Evolutionary conservation across 805 yeast species (phyloP).

Genomic region (Ogataea thermomethanolica): DNA sequence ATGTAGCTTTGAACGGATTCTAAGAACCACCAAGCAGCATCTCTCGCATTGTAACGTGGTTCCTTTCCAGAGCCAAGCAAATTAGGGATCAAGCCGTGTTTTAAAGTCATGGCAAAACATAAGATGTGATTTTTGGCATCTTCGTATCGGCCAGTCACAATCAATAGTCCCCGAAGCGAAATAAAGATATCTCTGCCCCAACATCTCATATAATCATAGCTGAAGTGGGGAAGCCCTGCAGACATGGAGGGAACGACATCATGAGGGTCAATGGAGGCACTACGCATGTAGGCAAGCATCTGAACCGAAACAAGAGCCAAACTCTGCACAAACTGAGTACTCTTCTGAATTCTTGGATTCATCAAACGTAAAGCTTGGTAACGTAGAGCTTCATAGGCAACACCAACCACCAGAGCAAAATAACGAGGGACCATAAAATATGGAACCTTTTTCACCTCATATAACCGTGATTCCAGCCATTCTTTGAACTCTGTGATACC

Average conservation of each 20-base stretch:
- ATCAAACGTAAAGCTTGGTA: slow-evolving; percentile 59
- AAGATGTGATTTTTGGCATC: slow-evolving; percentile 80
- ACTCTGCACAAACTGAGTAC: slow-evolving; percentile 74
- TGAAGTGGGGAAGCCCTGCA: slow-evolving; percentile 95
- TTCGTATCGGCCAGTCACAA: slow-evolving; percentile 73
- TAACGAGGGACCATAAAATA: slow-evolving; percentile 81
- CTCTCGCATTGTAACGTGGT: slow-evolving; percentile 94
- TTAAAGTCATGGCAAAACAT: slow-evolving; percentile 84
- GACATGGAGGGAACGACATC: slow-evolving; percentile 72
- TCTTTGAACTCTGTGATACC: slow-evolving; percentile 53
- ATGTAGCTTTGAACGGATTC: slow-evolving; percentile 88
- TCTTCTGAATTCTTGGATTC: slow-evolving; percentile 48
- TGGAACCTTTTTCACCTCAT: slow-evolving; percentile 64
- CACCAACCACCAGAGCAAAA: slow-evolving; percentile 77
- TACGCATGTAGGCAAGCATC: slow-evolving; percentile 71
- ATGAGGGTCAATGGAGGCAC: slow-evolving; percentile 71
- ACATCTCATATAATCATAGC: slow-evolving; percentile 88
- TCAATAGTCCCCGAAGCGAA: slow-evolving; percentile 74
- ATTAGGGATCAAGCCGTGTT: slow-evolving; percentile 94
- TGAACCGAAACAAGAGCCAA: slow-evolving; percentile 81
- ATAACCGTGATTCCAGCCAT: slow-evolving; percentile 69
- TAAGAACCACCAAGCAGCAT: slow-evolving; percentile 93
- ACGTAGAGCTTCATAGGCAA: slow-evolving; percentile 80
- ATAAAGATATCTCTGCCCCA: slow-evolving; percentile 98
- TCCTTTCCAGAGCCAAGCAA: slow-evolving; percentile 88